Percentiles rank a stretch among this genome's conserved stretches.
Conservation (phyloP, 192 early-diverging fungal species). For the Backusella westeae region DNA sequence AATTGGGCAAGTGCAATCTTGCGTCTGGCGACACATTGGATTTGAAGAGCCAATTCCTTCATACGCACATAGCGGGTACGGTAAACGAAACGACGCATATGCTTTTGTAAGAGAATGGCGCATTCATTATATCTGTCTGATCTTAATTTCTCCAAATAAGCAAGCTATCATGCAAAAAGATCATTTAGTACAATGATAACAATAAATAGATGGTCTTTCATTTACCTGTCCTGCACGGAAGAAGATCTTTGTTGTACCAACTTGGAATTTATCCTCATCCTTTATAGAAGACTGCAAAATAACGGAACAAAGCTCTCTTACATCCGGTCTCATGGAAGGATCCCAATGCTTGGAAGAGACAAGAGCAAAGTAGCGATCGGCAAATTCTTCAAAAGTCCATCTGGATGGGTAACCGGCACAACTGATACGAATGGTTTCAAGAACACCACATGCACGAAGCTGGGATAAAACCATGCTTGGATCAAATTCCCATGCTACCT, state of each 20-base stretch:
- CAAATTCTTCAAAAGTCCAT: constrained; percentile 88
- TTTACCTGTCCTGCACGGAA: constrained; percentile 92
- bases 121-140: constrained; percentile 77
- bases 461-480: constrained; percentile 92
- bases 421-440: constrained; percentile 98
- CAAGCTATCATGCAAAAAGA: constrained; percentile 39
- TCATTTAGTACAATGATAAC: not conserved
- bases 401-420: constrained; percentile 97
- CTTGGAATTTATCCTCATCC: constrained; percentile 87
- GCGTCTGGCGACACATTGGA: constrained; percentile 71
- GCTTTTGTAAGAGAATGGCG: constrained; percentile 88
- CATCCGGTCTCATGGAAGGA: constrained; percentile 40
- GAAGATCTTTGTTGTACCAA: constrained; percentile 96
- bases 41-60: constrained; percentile 56
- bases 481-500: constrained; percentile 90
- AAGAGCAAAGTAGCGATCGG: constrained; percentile 75
- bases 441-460: constrained; percentile 96
- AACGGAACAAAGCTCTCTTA: constrained; percentile 54
- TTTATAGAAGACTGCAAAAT: constrained; percentile 68
- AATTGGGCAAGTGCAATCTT: constrained; percentile 53
- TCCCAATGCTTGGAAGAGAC: constrained; percentile 52
- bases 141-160: constrained; percentile 86
- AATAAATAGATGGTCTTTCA: too few relatives aligned
- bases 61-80: constrained; percentile 56
- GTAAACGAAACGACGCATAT: constrained; percentile 70